Base-by-base conservation (phyloP, 306 rosid species). In the Quercus mongolica region DNA sequence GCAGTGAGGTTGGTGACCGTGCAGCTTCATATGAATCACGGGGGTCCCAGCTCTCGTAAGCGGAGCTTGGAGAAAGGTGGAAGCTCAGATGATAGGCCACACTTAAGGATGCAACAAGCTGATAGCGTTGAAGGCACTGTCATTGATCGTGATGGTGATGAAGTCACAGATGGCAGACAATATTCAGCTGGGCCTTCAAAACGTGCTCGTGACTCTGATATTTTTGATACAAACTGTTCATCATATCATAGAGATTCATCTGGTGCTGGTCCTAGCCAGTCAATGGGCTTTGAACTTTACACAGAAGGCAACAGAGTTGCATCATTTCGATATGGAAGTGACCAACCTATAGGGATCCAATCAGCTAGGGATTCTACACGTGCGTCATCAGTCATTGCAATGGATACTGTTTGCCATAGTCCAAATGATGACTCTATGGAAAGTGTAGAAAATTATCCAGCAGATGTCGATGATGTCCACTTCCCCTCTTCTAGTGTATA, bases 111-210 rank as follows among this genome's bases (percentile, higher is more conserved):
- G 81, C 98, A 93, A 82, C 99, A 93, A 84, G 98, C 97, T 62
- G 99, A 95, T 86, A 96, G 99, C 49, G 91, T 91, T 78, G 98
- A 96, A 89, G 99, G 98, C 88, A 93, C 96, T 81, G 99, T 96
- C 52, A 90, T 91, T 82, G 99, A 96, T 76, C 97, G 97, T 70
- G 99, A 95, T 85, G 96, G 94, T 46, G 99, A 96, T 72, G 99
- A 93, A 89, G 94, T 96, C 81, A 96, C 97, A 17, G 94, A 93
- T 73, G 90, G 92, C 31, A 85, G 93, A 82, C 94, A 88, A 88
- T 86, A 91, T 85, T 89, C 98, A 75, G 98, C 93, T 51, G 97
- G 98, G 84, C 98, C 97, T 65, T 93, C 97, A 73, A 96, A 96
- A 86, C 94, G 98, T 51, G 87, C 88, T 21, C 96, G 99, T 23